Base-by-base conservation (phyloP, 73 alveolate genomes). In the Paramecium sexaurelia region DNA sequence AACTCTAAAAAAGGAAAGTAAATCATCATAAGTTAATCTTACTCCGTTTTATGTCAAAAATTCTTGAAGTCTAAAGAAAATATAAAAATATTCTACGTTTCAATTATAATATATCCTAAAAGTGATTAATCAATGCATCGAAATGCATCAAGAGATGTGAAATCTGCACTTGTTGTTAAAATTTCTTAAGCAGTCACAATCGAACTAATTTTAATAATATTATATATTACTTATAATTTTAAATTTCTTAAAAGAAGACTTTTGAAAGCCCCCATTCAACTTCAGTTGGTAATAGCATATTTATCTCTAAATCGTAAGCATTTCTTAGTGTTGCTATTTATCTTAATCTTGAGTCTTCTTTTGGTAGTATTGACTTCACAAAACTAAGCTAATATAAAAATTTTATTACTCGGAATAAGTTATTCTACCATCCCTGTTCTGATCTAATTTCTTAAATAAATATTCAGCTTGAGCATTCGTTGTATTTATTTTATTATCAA, bases 261-360 rank as follows among this genome's bases (percentile, higher is more conserved):
- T 61, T 78, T 17, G 90, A 78, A 24, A 78, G 71, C 22, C 90
- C 90, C 90, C 90, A 78, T 40, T 78, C 90, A 3, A 78, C 90
- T 78, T 78, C 90, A 78, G 68, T 19, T 7, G 90, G 90, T 78
- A 78, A 45, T 2, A 41, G 20, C 37, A 2, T 78, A 78, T 78
- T 78, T 8, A 19, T 61, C n/a, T 78, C 71, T 6, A 41, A 2
- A 15, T 19, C 39, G 17, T 41, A 78, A 45, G 39, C 5, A 35
- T 78, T 75, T 78, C 90, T 78, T 41, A 40, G 27, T 0, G 75
- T 20, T 9, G 71, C 90, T 17, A 78, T 78, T 20, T 78, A 10
- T 45, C 90, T 37, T 15, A 78, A 41, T 6, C 90, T 32, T 8
- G 68, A 41, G 26, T 78, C 90, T 20, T 78, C 90, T 78, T 78